Base-by-base conservation (phyloP, 2,329 filamentous ascomycete genomes). In the Trichophyton rubrum region DNA sequence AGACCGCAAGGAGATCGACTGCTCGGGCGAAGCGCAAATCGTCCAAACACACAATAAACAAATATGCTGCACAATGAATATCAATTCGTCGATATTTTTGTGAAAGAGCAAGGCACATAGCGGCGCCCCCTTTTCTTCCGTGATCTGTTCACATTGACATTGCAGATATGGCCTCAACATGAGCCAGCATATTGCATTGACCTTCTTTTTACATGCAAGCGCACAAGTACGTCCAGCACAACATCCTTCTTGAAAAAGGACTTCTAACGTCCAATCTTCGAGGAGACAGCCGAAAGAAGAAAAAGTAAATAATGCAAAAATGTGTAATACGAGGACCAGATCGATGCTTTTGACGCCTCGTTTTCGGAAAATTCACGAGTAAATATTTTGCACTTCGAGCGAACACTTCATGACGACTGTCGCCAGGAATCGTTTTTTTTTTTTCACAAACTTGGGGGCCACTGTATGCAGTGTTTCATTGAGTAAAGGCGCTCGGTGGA, bases 251-350 rank as follows among this genome's bases (percentile, higher is more conserved):
- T 38, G 33, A 38, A 9, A 24, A 47, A 47, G 9, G 20, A 27
- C 9, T 5, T 22, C 8, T 9, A 15, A 33, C 8, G 4, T 35
- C n/a, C 22, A 55, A 11, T 20, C 11, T 7, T 33, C 9, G 11
- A 55, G 11, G 30, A 15, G 7, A 53, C 33, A 55, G 11, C 13
- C 8, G 51, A 24, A 17, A 38, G 20, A 35, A 35, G 20, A 17
- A 17, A 35, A 55, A 33, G 17, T 3, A 35, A n/a, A 30, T 3
- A 17, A n/a, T 5, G 15, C 8, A n/a, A 38, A 55, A 55, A 27
- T 7, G 15, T 27, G 27, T 55, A 55, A 55, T 55, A 55, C 51
- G 51, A 55, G 51, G 51, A 55, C 51, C 51, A 17, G 49, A 53
- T 55, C 27, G 24, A 9, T 15, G 24, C 27, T 15, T 33, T 13